These are phyloP conservation scores for Lycium barbarum DNA, from an alignment of 257 asterid genomes.

Conservation along the genomic window DNA sequence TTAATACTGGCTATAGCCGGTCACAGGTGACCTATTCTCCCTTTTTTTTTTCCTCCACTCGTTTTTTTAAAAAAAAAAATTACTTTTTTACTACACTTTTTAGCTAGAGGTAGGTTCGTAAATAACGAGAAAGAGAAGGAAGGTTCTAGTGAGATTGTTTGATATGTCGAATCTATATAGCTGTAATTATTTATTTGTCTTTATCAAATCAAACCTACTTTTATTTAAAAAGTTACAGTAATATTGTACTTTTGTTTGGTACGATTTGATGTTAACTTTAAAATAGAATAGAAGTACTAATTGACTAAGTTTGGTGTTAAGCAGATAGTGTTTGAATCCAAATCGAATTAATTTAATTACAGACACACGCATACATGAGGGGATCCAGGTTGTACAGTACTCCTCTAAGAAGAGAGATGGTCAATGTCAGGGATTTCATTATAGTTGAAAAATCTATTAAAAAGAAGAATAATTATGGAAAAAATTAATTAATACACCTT, in stretches of 20 bases:
- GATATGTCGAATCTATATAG: background rate
- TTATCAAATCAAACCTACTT: background rate
- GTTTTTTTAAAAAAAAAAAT: background rate
- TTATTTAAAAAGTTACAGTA: background rate
- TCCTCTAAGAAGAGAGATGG: too few species aligned
- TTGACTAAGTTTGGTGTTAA: background rate
- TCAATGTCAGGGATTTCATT: too few species aligned
- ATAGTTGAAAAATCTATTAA: too few species aligned
- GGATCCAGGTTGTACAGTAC: too few species aligned
- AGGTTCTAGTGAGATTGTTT: background rate
- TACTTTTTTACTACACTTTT: background rate
- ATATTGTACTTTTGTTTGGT: background rate
- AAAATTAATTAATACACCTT: too few species aligned
- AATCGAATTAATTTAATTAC: background rate
- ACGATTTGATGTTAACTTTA: background rate
- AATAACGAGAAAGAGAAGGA: background rate
- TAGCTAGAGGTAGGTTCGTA: background rate
- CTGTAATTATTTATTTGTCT: background rate
- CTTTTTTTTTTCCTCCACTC: background rate
- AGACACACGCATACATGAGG: too few species aligned
- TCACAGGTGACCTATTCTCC: slow-evolving; percentile 12
- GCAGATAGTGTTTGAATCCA: background rate
- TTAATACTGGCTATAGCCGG: background rate
- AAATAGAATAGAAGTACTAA: background rate
- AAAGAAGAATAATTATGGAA: too few species aligned